Percentiles rank a stretch among this genome's conserved stretches.
These are phyloP conservation scores for Escallonia herrerae DNA, from an alignment of 129 eudicot species.

Conservation along the genomic window DNA sequence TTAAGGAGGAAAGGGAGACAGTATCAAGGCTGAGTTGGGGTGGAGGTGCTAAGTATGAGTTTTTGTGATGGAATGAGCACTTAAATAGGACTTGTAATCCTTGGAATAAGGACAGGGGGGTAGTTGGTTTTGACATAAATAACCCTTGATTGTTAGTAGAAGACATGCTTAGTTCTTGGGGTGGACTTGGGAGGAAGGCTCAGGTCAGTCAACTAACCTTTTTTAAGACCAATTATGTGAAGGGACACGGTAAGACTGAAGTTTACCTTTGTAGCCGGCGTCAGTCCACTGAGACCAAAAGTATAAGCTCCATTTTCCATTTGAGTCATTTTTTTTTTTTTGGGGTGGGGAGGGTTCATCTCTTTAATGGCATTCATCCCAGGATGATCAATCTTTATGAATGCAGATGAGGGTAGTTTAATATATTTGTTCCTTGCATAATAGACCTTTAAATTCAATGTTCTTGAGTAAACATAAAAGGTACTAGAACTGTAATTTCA, in stretches of 20 bases:
- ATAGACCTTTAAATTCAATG: background rate
- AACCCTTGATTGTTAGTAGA: too few species aligned
- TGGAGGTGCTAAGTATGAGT: background rate
- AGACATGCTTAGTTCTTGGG: background rate
- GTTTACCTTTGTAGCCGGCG: background rate
- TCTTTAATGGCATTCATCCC: too few species aligned
- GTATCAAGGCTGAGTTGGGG: background rate
- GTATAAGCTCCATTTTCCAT: background rate
- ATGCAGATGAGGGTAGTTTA: background rate
- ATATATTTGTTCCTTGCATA: background rate
- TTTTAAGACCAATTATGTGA: constrained; percentile 1
- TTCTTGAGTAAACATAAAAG: background rate
- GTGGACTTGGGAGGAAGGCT: background rate
- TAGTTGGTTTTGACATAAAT: too few species aligned
- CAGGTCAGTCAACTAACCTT: constrained; percentile 5
- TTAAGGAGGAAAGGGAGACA: background rate
- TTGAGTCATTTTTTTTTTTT: too few species aligned
- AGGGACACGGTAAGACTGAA: background rate
- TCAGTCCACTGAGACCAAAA: background rate
- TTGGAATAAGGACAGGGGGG: background rate
- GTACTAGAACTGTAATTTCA: background rate
- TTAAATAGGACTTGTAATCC: background rate
- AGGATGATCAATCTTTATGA: background rate
- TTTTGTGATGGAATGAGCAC: background rate
- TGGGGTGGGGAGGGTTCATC: too few species aligned